A percentile compares a stretch with the other conserved stretches of the same genome.
These are phyloP conservation scores for Hibiscus tridactylites DNA, from an alignment of 345 rosid species.

Conservation along the genomic window DNA sequence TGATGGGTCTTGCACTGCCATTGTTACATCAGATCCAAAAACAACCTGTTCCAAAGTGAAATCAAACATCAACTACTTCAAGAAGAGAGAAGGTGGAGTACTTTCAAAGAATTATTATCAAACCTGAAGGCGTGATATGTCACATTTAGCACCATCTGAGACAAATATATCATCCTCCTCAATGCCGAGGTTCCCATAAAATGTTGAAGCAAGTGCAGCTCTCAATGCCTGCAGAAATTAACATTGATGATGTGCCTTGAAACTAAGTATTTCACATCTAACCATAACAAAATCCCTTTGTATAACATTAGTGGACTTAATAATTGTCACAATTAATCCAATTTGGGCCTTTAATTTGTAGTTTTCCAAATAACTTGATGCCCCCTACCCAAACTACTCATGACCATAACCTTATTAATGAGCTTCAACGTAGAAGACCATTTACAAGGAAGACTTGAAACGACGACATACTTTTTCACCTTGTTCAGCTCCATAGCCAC, in stretches of 20 bases:
- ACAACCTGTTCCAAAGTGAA: conserved; percentile 42
- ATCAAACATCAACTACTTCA: conserved; percentile 1
- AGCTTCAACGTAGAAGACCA: not conserved
- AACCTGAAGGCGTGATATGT: conserved; percentile 97
- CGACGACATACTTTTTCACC: conserved; percentile 66
- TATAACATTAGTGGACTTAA: not conserved
- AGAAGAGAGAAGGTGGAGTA: not conserved
- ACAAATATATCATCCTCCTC: conserved; percentile 83
- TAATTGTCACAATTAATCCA: not conserved
- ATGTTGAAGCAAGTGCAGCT: conserved; percentile 66
- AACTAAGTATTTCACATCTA: not conserved
- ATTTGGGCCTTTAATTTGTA: not conserved
- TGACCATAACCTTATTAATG: not conserved
- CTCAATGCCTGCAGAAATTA: conserved; percentile 58
- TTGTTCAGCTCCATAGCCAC: conserved; percentile 95
- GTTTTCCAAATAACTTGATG: not conserved
- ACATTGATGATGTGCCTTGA: conserved; percentile 1
- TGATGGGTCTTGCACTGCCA: conserved; percentile 98
- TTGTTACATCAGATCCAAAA: conserved; percentile 72
- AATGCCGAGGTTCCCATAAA: conserved; percentile 67
- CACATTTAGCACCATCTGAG: conserved; percentile 98
- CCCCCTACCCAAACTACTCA: not conserved
- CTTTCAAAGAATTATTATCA: not conserved
- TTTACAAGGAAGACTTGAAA: not conserved
- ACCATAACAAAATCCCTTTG: not conserved